These are phyloP conservation scores for Fusarium sp. DNA, from an alignment of 2,329 filamentous ascomycete species.

Conservation along the genomic window DNA sequence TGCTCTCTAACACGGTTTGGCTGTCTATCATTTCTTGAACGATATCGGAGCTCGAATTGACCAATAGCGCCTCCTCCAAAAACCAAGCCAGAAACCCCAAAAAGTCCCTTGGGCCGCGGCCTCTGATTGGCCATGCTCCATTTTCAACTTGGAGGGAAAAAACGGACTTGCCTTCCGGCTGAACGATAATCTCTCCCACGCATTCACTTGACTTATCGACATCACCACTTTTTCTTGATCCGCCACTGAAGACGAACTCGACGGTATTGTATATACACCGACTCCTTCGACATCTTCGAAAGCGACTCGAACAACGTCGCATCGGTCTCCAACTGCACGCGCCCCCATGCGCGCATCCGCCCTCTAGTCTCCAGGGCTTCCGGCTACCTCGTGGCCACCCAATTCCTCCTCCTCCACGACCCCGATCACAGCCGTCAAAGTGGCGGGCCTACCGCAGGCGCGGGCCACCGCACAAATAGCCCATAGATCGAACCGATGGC, in stretches of 20 bases:
- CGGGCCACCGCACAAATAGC: slow-evolving; percentile 60
- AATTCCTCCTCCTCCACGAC: slow-evolving; percentile 4
- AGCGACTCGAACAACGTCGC: neutral
- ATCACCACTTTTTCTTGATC: slow-evolving; percentile 18
- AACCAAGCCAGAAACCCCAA: neutral
- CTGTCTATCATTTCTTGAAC: slow-evolving; percentile 5
- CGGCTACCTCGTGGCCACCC: slow-evolving; percentile 23
- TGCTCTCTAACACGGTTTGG: neutral
- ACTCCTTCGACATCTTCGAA: neutral
- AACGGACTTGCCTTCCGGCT: slow-evolving; percentile 34
- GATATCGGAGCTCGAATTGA: slow-evolving; percentile 26
- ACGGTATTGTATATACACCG: neutral
- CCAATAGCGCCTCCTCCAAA: slow-evolving; percentile 30
- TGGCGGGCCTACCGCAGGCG: slow-evolving; percentile 54
- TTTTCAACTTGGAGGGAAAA: slow-evolving; percentile 34
- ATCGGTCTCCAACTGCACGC: neutral
- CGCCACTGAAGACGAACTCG: neutral
- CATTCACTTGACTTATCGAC: slow-evolving; percentile 14
- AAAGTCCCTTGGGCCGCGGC: slow-evolving; percentile 14
- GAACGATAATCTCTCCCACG: slow-evolving; percentile 20
- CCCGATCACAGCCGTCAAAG: slow-evolving; percentile 41
- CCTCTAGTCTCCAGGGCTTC: slow-evolving; percentile 17
- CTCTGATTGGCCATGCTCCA: slow-evolving; percentile 35
- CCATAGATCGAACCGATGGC: slow-evolving; percentile 52
- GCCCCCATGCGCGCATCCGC: slow-evolving; percentile 15